These are phyloP conservation scores for Microcos paniculata DNA, from an alignment of 345 rosid genomes.

Conservation along the genomic window DNA sequence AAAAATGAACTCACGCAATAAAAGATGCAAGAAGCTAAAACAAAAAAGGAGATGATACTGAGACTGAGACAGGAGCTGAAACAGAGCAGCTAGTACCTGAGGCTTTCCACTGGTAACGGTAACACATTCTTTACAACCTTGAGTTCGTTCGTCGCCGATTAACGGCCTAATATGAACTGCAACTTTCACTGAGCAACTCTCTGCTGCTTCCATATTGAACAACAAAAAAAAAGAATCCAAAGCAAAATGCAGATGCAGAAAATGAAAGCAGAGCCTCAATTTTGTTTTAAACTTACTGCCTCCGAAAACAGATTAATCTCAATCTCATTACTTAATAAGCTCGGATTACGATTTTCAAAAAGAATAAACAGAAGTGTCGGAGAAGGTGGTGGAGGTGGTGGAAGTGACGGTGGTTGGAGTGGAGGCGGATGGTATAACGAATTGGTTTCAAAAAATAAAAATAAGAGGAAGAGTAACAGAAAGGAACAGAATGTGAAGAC, in stretches of 20 bases:
- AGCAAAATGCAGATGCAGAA: slow-evolving; percentile 18
- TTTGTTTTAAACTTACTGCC: not conserved
- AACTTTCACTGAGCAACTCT: slow-evolving; percentile 70
- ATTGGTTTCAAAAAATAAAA: slow-evolving; percentile 2
- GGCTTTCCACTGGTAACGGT: slow-evolving; percentile 60
- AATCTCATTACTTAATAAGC: slow-evolving; percentile 19
- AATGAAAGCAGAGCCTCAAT: not conserved
- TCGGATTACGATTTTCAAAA: slow-evolving; percentile 26
- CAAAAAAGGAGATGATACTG: too few relatives aligned
- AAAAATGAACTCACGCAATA: not conserved
- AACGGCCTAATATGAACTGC: slow-evolving; percentile 77
- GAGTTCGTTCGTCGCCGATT: slow-evolving; percentile 67
- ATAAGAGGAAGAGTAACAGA: slow-evolving; percentile 12
- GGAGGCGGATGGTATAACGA: slow-evolving; percentile 6
- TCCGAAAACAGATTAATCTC: slow-evolving; percentile 20
- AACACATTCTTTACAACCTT: slow-evolving; percentile 79
- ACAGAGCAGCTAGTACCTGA: slow-evolving; percentile 46
- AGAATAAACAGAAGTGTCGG: slow-evolving; percentile 10
- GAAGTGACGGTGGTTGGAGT: slow-evolving; percentile 9
- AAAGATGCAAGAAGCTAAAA: not conserved
- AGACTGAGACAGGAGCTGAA: not conserved
- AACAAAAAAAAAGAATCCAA: not conserved
- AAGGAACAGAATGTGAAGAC: slow-evolving; percentile 19
- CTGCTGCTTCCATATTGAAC: slow-evolving; percentile 33
- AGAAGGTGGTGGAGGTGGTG: slow-evolving; percentile 8